Evolutionary conservation across 352 stramenopile species (phyloP).

Genomic region (Phytophthora constricta): DNA sequence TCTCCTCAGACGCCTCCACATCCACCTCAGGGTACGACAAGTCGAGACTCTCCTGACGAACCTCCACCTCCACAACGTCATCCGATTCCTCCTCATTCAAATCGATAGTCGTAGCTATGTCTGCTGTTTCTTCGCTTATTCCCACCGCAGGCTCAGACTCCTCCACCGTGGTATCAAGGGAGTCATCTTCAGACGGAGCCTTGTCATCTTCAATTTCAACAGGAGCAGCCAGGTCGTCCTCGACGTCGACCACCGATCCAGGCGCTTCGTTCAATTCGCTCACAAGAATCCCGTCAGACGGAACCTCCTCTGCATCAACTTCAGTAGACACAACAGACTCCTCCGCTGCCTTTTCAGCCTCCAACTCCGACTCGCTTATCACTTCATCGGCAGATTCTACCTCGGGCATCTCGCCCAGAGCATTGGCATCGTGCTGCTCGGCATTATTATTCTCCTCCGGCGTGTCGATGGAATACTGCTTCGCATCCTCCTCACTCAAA

Average conservation of each 20-base stretch:
- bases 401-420: background rate
- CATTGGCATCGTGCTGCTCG: background rate
- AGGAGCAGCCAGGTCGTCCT: background rate
- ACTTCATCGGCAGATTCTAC: conserved; percentile 1
- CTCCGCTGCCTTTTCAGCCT: background rate
- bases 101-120: background rate
- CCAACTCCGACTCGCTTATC: conserved; percentile 2
- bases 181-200: conserved; percentile 1
- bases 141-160: conserved; percentile 1
- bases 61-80: conserved; percentile 30
- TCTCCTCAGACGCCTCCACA: conserved; percentile 5
- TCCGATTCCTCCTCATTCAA: background rate
- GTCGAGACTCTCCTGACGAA: conserved; percentile 24
- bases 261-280: background rate
- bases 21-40: conserved; percentile 22
- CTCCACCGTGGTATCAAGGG: background rate
- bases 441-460: too few relatives aligned
- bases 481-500: conserved; percentile 4
- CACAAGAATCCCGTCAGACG: background rate
- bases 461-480: background rate
- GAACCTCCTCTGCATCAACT: background rate
- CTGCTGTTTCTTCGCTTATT: conserved; percentile 1
- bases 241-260: conserved; percentile 7
- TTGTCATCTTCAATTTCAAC: conserved; percentile 10
- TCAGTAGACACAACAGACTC: background rate